phyloP scores from a whole-genome alignment of 2,329 filamentous ascomycete genomes.

The Domatiomyces catenatus region DNA sequence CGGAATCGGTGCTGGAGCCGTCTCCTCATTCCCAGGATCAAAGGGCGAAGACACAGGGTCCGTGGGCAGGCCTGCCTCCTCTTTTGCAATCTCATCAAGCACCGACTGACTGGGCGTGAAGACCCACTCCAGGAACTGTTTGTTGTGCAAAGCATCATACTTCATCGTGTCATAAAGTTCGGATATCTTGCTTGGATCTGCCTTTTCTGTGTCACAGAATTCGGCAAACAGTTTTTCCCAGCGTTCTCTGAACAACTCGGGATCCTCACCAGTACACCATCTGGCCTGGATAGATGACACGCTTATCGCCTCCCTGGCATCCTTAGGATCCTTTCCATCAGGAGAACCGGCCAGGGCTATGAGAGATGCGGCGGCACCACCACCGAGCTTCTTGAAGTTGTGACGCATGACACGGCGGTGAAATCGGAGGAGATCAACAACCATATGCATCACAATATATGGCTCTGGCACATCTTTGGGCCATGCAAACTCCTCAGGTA shows the following conservation, averaged over 20 bases:
- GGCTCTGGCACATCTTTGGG: slow-evolving; percentile 86
- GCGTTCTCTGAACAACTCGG: slow-evolving; percentile 83
- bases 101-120: slow-evolving; percentile 66
- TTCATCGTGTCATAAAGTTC: slow-evolving; percentile 99
- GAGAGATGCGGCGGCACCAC: slow-evolving; percentile 45
- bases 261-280: slow-evolving; percentile 94
- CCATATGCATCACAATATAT: slow-evolving; percentile 76
- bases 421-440: slow-evolving; percentile 95
- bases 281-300: slow-evolving; percentile 64
- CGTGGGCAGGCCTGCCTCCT: slow-evolving; percentile 10
- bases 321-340: slow-evolving; percentile 9
- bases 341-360: slow-evolving; percentile 18
- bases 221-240: slow-evolving; percentile 98
- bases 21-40: slow-evolving; percentile 5
- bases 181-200: slow-evolving; percentile 95
- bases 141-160: slow-evolving; percentile 92
- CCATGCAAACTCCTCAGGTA: slow-evolving; percentile 96
- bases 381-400: slow-evolving; percentile 71
- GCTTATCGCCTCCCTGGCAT: slow-evolving; percentile 32
- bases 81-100: slow-evolving; percentile 16
- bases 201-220: slow-evolving; percentile 92
- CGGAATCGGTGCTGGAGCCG: background rate
- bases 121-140: slow-evolving; percentile 91
- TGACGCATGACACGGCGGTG: slow-evolving; percentile 88
- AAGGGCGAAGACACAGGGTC: background rate